These are phyloP conservation scores for Schizophyllum commune DNA, from an alignment of 1,284 basidiomycete species.

Conservation along the genomic window DNA sequence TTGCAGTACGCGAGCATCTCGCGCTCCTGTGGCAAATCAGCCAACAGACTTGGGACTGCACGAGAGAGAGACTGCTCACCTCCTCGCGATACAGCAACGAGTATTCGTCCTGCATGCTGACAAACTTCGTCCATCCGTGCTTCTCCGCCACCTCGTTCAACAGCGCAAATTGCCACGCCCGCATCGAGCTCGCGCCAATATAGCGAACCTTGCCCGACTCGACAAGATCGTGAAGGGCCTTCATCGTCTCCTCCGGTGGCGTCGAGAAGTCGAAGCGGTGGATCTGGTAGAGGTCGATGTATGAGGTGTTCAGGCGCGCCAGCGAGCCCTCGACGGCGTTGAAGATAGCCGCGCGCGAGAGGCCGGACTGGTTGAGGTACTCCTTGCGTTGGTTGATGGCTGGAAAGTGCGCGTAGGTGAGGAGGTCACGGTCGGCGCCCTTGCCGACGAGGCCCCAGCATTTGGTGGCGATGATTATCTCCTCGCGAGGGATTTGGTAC, in stretches of 20 bases:
- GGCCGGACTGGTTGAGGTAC: conserved; percentile 37
- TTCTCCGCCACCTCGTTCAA: conserved; percentile 28
- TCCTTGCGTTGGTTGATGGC: conserved; percentile 15
- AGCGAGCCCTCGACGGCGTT: conserved; percentile 37
- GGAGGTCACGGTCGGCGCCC: conserved; percentile 27
- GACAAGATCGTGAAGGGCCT: conserved; percentile 28
- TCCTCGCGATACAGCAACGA: conserved; percentile 33
- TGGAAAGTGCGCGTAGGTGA: conserved; percentile 7
- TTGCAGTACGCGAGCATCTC: conserved; percentile 17
- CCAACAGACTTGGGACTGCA: too few relatives aligned
- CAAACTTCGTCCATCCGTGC: conserved; percentile 28
- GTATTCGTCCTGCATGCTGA: conserved; percentile 30
- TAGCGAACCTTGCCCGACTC: conserved; percentile 34
- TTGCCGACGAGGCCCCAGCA: conserved; percentile 14
- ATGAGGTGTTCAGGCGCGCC: conserved; percentile 31
- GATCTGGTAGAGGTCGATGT: conserved; percentile 41
- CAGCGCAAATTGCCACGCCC: conserved; percentile 34
- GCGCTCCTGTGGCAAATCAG: conserved; percentile 10
- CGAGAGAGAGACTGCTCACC: conserved; percentile 11
- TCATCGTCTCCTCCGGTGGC: conserved; percentile 43
- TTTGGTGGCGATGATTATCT: conserved; percentile 42
- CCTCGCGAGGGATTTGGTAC: conserved; percentile 48
- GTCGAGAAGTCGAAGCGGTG: conserved; percentile 40
- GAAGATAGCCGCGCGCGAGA: conserved; percentile 38
- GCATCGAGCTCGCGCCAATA: conserved; percentile 37